phyloP scores from a whole-genome alignment of 768 basidiomycete species.

The Gyrodon lividus region DNA sequence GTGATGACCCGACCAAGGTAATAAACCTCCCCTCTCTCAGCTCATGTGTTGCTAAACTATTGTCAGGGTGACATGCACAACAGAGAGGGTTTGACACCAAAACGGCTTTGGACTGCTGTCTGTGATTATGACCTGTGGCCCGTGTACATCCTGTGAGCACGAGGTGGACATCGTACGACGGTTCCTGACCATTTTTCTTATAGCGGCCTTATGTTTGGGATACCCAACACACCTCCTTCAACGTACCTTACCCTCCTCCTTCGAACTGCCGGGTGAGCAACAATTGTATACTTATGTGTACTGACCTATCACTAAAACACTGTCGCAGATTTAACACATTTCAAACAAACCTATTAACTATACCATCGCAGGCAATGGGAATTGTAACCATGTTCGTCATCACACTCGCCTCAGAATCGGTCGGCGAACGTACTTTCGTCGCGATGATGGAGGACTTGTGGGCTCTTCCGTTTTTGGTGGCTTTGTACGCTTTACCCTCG shows the following conservation, averaged over 20 bases:
- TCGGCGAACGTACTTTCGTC: conserved; percentile 54
- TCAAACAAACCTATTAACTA: conserved; percentile 57
- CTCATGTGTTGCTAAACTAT: conserved; percentile 31
- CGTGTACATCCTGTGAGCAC: conserved; percentile 44
- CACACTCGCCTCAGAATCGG: conserved; percentile 48
- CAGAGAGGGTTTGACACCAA: conserved; percentile 52
- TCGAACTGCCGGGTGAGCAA: conserved; percentile 46
- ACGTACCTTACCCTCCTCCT: conserved; percentile 62
- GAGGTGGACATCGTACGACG: background rate
- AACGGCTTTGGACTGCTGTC: conserved; percentile 49
- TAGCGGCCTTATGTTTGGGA: conserved; percentile 53
- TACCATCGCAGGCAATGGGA: conserved; percentile 51
- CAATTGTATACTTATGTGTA: background rate
- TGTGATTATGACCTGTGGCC: conserved; percentile 68
- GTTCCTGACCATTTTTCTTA: background rate
- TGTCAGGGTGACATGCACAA: conserved; percentile 55
- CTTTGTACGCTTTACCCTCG: conserved; percentile 48
- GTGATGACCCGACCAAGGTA: conserved; percentile 60
- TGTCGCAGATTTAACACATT: conserved; percentile 53
- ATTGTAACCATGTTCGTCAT: conserved; percentile 53
- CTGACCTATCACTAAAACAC: background rate
- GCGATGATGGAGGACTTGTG: conserved; percentile 57
- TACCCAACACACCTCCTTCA: conserved; percentile 46
- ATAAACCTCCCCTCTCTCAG: background rate
- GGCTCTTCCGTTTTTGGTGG: conserved; percentile 60